These are phyloP conservation scores for Amanita phalloides DNA, from an alignment of 768 basidiomycete species.

Conservation along the genomic window DNA sequence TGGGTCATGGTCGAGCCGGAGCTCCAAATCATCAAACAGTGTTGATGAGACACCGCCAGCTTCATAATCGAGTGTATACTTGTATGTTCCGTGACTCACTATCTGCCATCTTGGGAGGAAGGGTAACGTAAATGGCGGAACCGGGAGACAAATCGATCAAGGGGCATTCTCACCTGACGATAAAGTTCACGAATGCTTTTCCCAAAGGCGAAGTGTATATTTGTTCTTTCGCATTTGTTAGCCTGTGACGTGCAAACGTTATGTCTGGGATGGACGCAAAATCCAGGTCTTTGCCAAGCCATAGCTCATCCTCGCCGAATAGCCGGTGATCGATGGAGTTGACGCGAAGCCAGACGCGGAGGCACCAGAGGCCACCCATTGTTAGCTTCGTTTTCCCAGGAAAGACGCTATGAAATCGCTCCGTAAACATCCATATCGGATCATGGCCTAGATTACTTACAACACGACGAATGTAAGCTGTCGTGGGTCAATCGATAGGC, in stretches of 20 bases:
- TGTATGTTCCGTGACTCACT: slow-evolving; percentile 32
- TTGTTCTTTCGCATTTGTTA: slow-evolving; percentile 29
- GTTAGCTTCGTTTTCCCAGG: slow-evolving; percentile 50
- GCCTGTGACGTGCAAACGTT: slow-evolving; percentile 40
- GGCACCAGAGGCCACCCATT: slow-evolving; percentile 38
- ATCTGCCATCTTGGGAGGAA: slow-evolving; percentile 34
- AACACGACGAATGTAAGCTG: slow-evolving; percentile 51
- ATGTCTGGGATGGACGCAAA: slow-evolving; percentile 47
- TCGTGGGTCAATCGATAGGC: slow-evolving; percentile 41
- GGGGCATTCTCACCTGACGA: slow-evolving; percentile 29
- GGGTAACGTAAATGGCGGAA: background rate
- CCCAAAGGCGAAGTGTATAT: slow-evolving; percentile 49
- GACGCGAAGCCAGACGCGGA: slow-evolving; percentile 56
- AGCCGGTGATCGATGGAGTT: slow-evolving; percentile 50
- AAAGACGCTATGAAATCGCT: slow-evolving; percentile 32
- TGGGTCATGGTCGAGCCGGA: slow-evolving; percentile 46
- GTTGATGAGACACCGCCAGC: slow-evolving; percentile 47
- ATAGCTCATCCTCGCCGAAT: slow-evolving; percentile 54
- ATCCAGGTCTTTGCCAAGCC: slow-evolving; percentile 59
- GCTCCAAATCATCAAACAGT: slow-evolving; percentile 40
- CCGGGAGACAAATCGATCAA: background rate
- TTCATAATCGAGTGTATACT: slow-evolving; percentile 54
- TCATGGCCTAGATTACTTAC: slow-evolving; percentile 17
- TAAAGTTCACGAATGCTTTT: slow-evolving; percentile 44
- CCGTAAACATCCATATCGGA: background rate